Evolutionary conservation across 2,329 filamentous ascomycete species (phyloP).

Genomic region (Boeremia exigua): DNA sequence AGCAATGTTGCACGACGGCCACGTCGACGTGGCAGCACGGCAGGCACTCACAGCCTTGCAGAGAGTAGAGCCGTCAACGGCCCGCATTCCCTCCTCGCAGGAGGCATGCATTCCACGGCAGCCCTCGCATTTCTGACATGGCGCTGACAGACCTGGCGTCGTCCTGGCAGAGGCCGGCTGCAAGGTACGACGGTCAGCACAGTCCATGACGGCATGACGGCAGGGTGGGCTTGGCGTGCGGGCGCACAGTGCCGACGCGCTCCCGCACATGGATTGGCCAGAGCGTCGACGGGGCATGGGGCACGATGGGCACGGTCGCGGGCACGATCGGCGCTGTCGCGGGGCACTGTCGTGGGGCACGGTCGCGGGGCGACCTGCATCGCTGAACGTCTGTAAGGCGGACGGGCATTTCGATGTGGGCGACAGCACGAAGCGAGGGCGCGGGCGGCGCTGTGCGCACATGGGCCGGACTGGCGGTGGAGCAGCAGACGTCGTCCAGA

Average conservation of each 20-base stretch:
- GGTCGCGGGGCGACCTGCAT: background rate
- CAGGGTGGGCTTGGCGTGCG: constrained; percentile 2
- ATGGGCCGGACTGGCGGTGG: background rate
- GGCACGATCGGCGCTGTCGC: no score
- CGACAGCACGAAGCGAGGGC: background rate
- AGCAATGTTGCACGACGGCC: no score
- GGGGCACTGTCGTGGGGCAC: no score
- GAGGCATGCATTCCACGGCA: background rate
- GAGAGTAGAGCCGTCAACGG: no score
- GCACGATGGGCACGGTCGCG: background rate
- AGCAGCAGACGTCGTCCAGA: background rate
- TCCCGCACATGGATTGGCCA: constrained; percentile 9
- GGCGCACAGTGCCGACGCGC: constrained; percentile 1
- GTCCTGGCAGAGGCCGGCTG: background rate
- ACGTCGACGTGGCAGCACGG: no score
- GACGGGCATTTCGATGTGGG: background rate
- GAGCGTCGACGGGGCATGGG: constrained; percentile 1
- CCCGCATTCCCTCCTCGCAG: no score
- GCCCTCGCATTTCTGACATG: constrained; percentile 2
- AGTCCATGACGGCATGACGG: background rate
- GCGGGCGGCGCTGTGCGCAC: background rate
- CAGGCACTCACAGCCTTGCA: no score
- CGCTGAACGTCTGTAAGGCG: background rate
- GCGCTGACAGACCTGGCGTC: background rate
- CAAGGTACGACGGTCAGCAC: background rate